phyloP scores from a whole-genome alignment of 2,329 filamentous ascomycete species.

The Ustulina deusta region DNA sequence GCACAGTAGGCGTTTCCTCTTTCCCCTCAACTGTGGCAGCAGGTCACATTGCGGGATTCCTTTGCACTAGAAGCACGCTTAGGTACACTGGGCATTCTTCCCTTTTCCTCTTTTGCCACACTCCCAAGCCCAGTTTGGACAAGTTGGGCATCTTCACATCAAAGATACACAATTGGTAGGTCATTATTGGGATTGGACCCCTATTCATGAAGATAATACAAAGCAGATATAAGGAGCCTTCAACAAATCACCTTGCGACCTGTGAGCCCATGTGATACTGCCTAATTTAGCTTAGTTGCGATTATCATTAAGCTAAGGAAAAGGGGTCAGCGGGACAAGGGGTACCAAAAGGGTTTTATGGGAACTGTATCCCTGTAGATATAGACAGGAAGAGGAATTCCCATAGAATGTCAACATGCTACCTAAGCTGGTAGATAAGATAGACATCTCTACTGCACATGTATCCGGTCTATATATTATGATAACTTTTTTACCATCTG shows the following conservation, averaged over 20 bases:
- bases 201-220: conserved; percentile 14
- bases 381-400: background rate
- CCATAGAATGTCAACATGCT: background rate
- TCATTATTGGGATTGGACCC: conserved; percentile 26
- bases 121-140: background rate
- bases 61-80: background rate
- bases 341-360: conserved; percentile 17
- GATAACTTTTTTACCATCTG: too few species aligned
- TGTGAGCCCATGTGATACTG: conserved; percentile 29
- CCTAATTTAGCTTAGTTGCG: conserved; percentile 33
- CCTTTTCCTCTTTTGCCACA: conserved; percentile 6
- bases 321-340: conserved; percentile 30
- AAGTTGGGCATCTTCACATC: conserved; percentile 16
- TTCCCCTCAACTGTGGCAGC: background rate
- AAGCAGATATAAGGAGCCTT: background rate
- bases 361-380: conserved; percentile 3
- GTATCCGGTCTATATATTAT: too few species aligned
- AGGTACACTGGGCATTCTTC: background rate
- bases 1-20: background rate
- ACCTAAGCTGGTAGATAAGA: background rate
- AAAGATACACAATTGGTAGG: background rate
- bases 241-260: conserved; percentile 11
- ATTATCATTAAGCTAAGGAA: conserved; percentile 25
- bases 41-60: background rate
- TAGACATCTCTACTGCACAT: too few species aligned